phyloP scores from a whole-genome alignment of 2,329 filamentous ascomycete genomes.

The Cryphonectria naterciae region DNA sequence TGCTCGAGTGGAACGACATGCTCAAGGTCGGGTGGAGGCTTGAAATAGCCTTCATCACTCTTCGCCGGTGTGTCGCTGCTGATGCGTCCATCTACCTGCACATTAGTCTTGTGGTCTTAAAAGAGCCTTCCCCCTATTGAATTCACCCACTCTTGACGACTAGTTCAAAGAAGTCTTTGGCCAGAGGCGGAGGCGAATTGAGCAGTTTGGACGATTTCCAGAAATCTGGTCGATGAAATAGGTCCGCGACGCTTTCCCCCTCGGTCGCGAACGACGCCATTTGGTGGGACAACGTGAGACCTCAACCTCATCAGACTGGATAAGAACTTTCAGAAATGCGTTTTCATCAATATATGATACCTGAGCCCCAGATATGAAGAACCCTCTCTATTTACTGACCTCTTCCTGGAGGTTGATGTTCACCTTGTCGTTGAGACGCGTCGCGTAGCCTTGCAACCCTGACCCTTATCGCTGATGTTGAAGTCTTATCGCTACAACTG shows the following conservation, averaged over 20 bases:
- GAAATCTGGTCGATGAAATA: constrained; percentile 68
- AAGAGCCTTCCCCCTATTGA: background rate
- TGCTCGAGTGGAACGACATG: background rate
- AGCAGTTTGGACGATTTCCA: constrained; percentile 59
- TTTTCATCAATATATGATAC: constrained; percentile 2
- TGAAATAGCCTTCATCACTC: constrained; percentile 36
- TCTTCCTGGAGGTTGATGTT: background rate
- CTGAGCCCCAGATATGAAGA: background rate
- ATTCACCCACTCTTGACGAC: constrained; percentile 40
- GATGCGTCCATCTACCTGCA: constrained; percentile 16
- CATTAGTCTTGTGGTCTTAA: background rate
- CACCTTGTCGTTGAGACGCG: background rate
- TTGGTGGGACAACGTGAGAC: background rate
- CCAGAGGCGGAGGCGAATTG: constrained; percentile 34
- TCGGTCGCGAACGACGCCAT: constrained; percentile 39
- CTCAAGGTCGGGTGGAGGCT: constrained; percentile 41
- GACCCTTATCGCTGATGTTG: background rate
- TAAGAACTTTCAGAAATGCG: background rate
- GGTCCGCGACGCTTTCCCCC: constrained; percentile 52
- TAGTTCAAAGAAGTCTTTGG: constrained; percentile 49
- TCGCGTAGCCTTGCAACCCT: constrained; percentile 2
- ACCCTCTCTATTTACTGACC: background rate
- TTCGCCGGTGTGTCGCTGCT: constrained; percentile 3
- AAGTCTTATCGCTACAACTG: constrained; percentile 4
- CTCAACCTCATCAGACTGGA: background rate